Base-by-base conservation (phyloP, 2,329 filamentous ascomycete genomes). In the Aspergillus oerlinghausenensis region DNA sequence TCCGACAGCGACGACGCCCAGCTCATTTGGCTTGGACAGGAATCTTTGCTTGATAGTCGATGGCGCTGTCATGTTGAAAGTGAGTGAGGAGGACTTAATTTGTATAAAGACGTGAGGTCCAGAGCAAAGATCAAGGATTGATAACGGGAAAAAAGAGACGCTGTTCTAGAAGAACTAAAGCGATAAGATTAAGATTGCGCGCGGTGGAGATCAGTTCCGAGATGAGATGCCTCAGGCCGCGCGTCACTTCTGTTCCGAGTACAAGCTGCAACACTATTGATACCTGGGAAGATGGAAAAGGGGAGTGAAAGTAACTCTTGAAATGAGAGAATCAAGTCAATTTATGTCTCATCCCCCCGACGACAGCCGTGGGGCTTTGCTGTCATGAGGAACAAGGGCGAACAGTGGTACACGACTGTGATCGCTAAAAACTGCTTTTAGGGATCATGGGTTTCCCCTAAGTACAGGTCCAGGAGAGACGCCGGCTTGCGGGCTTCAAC, bases 1-100 rank as follows among this genome's bases (percentile, higher is more conserved):
- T 61, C 93, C 93, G 40, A 97, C 94, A 51, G 93, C 92, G 40
- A 97, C 91, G 55, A 99, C 84, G 60, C 93, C 94, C 62, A 99
- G 82, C 69, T 97, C 87, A 70, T 89, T 82, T 32, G 86, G 84
- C 70, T 87, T 82, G 62, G 87, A 81, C 65, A 97, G 88, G 79
- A 97, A 97, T 70, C 88, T 92, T 59, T 84, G 82, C 50, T 79
- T 70, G 60, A 86, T 80, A 6, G 83, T 83, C 3, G 84, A 80
- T 32, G 84, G 82, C 55, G 77, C 75, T 35, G 81, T 82, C 80
- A 83, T 84, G 56, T 55, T 69, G 67, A 26, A 49, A 32, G 26
- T 38, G 25, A 32, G 40, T 47, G 49, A 45, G 54, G 42, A 50
- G 35, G 40, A 50, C 40, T 32, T 25, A 23, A 23, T 47, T 47